These are phyloP conservation scores for Diddensiella santjacobensis DNA, from an alignment of 805 yeast species.

Conservation along the genomic window DNA sequence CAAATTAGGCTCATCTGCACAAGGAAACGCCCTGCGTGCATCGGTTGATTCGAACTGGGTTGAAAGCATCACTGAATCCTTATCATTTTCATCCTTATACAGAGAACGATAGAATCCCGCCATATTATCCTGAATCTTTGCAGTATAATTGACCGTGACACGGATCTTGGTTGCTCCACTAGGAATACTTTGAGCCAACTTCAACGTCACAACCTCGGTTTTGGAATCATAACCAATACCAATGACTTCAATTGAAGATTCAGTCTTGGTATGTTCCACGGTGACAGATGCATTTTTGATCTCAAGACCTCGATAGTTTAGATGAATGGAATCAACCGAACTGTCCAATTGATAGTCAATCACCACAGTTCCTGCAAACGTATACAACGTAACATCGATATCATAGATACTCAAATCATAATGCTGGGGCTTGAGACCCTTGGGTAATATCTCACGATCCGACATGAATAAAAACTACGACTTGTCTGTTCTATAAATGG, in stretches of 20 bases:
- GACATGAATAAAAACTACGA: too few relatives aligned
- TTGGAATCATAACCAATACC: slow-evolving; percentile 39
- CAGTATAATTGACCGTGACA: slow-evolving; percentile 51
- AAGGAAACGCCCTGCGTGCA: slow-evolving; percentile 84
- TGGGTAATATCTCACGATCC: slow-evolving; percentile 48
- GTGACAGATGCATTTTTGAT: slow-evolving; percentile 38
- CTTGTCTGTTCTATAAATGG: too few relatives aligned
- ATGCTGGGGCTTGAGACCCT: slow-evolving; percentile 65
- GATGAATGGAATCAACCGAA: slow-evolving; percentile 51
- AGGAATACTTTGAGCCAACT: slow-evolving; percentile 40
- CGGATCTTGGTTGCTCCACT: slow-evolving; percentile 32
- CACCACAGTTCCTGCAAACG: slow-evolving; percentile 33
- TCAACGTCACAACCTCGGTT: slow-evolving; percentile 57
- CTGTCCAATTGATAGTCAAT: slow-evolving; percentile 44
- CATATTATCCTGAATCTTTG: slow-evolving; percentile 71
- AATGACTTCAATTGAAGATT: slow-evolving; percentile 28
- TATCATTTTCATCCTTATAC: slow-evolving; percentile 53
- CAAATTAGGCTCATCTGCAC: slow-evolving; percentile 78
- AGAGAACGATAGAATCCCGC: slow-evolving; percentile 76
- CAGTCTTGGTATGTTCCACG: slow-evolving; percentile 23
- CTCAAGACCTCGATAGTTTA: slow-evolving; percentile 49
- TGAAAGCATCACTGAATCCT: slow-evolving; percentile 67
- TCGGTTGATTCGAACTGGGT: slow-evolving; percentile 88
- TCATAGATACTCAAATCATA: slow-evolving; percentile 61
- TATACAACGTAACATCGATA: slow-evolving; percentile 48